These are phyloP conservation scores for Termitomyces sp. DNA, from an alignment of 768 basidiomycete species.

Conservation along the genomic window DNA sequence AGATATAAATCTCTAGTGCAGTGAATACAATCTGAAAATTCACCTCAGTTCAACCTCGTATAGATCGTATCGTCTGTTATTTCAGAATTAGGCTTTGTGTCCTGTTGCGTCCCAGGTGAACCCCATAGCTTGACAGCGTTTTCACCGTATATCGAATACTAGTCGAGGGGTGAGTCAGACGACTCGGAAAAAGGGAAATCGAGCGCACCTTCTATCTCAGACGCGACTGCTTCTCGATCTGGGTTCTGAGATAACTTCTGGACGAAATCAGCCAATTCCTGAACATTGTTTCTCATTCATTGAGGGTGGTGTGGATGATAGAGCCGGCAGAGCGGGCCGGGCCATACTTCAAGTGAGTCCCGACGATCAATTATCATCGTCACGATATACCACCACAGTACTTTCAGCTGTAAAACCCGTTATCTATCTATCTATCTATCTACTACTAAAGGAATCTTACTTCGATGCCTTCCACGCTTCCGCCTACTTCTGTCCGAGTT, in stretches of 20 bases:
- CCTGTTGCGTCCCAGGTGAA: conserved; percentile 27
- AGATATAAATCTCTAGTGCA: conserved; percentile 22
- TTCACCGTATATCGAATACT: conserved; percentile 85
- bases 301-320: conserved; percentile 17
- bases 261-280: conserved; percentile 35
- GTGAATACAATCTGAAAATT: conserved; percentile 25
- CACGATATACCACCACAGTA: not conserved
- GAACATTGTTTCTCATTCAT: conserved; percentile 19
- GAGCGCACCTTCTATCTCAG: conserved; percentile 53
- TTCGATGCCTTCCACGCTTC: conserved; percentile 26
- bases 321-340: not conserved
- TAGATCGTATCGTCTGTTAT: conserved; percentile 43
- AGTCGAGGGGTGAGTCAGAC: conserved; percentile 6
- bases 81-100: conserved; percentile 15
- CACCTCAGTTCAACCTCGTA: conserved; percentile 69
- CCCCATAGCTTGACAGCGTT: conserved; percentile 61
- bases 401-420: not conserved
- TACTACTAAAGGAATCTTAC: not conserved
- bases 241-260: conserved; percentile 31
- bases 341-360: not conserved
- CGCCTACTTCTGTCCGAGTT: conserved; percentile 53
- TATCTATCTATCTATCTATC: not conserved
- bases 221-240: conserved; percentile 40
- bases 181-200: too few relatives aligned
- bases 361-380: too few relatives aligned